Evolutionary conservation across 768 basidiomycete species (phyloP).

Genomic region (Leccinum imitatum): DNA sequence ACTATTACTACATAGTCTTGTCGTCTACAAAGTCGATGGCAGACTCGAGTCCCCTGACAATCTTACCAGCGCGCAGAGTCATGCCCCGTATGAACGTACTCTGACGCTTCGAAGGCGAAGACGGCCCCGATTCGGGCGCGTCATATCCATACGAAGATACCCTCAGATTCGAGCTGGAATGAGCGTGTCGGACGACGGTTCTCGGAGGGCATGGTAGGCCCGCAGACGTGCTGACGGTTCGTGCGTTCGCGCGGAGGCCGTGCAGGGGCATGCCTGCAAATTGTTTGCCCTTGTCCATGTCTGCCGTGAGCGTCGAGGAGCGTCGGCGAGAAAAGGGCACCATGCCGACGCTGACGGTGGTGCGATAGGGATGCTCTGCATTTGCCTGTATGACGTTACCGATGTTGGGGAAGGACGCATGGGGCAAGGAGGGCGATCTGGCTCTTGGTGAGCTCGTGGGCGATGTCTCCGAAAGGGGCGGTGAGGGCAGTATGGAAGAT

Average conservation of each 20-base stretch:
- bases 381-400: slow-evolving; percentile 18
- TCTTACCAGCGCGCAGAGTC: slow-evolving; percentile 34
- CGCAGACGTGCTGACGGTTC: background rate
- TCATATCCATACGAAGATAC: slow-evolving; percentile 15
- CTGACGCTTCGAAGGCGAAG: slow-evolving; percentile 27
- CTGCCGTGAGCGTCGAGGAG: slow-evolving; percentile 27
- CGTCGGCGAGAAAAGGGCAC: slow-evolving; percentile 18
- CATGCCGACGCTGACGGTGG: slow-evolving; percentile 27
- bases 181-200: slow-evolving; percentile 19
- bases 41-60: slow-evolving; percentile 40
- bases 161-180: slow-evolving; percentile 30
- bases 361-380: slow-evolving; percentile 9
- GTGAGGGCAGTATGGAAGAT: slow-evolving; percentile 23
- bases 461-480: slow-evolving; percentile 29
- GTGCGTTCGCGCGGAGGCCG: background rate
- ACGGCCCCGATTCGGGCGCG: slow-evolving; percentile 7
- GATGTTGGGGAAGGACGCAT: slow-evolving; percentile 23
- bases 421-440: slow-evolving; percentile 12
- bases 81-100: slow-evolving; percentile 33
- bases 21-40: slow-evolving; percentile 43
- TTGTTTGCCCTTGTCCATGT: slow-evolving; percentile 8
- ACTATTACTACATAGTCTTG: background rate
- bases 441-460: slow-evolving; percentile 24
- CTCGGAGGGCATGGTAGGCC: background rate
- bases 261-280: background rate